Percentiles rank a stretch among this genome's conserved stretches.
phyloP scores from a whole-genome alignment of 257 asterid genomes.

The Scutellaria baicalensis region DNA sequence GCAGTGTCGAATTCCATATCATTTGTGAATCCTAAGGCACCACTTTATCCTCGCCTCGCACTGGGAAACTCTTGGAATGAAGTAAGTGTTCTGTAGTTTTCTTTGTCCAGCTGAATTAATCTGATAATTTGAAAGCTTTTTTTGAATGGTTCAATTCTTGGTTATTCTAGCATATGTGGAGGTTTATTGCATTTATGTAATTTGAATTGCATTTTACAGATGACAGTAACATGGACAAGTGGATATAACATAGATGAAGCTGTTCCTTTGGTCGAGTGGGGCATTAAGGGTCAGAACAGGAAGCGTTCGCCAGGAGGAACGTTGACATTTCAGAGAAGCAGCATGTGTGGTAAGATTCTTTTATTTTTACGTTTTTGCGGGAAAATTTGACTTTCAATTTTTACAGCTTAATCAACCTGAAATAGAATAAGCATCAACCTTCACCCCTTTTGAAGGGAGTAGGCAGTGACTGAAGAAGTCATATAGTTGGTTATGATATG shows the following conservation, averaged over 20 bases:
- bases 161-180: not conserved
- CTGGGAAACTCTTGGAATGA: conserved; percentile 92
- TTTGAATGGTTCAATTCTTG: not conserved
- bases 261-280: conserved; percentile 68
- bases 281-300: conserved; percentile 32
- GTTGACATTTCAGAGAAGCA: conserved; percentile 54
- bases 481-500: not conserved
- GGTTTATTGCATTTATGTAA: not conserved
- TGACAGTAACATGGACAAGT: conserved; percentile 96
- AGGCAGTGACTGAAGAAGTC: not conserved
- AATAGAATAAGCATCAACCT: not conserved
- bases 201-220: conserved; percentile 30
- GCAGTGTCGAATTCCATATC: conserved; percentile 76
- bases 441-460: not conserved
- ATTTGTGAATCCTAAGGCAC: conserved; percentile 82
- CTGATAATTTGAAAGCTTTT: not conserved
- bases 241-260: conserved; percentile 75
- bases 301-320: conserved; percentile 68
- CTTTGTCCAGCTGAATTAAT: not conserved
- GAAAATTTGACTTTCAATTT: not conserved
- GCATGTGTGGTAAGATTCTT: conserved; percentile 73
- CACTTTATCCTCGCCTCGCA: conserved; percentile 92
- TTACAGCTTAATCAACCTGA: not conserved
- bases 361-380: no score
- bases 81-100: conserved; percentile 38